Conservation (phyloP, 2,329 filamentous ascomycete species). For the Drechslerella dactyloides region DNA sequence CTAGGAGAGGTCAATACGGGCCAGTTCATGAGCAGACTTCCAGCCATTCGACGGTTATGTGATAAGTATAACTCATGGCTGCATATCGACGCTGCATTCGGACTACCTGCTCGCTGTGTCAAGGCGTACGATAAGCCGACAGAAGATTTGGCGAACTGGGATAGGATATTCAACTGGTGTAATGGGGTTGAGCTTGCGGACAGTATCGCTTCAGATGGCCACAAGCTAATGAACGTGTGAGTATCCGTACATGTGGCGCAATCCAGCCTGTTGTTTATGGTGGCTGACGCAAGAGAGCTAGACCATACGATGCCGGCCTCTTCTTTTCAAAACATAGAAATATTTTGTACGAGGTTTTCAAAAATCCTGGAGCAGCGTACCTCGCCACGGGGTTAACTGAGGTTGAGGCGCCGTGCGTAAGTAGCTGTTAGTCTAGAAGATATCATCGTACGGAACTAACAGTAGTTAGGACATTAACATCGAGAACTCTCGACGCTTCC, state of each 20-base stretch:
- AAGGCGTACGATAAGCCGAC: slow-evolving; percentile 54
- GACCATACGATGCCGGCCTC: slow-evolving; percentile 90
- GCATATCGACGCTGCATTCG: slow-evolving; percentile 89
- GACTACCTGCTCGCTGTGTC: slow-evolving; percentile 74
- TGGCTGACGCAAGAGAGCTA: background rate
- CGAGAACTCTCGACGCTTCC: slow-evolving; percentile 89
- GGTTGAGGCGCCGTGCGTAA: slow-evolving; percentile 41
- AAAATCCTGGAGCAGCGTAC: slow-evolving; percentile 86
- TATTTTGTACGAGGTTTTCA: slow-evolving; percentile 70
- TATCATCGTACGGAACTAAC: background rate
- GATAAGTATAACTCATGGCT: slow-evolving; percentile 78
- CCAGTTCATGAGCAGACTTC: slow-evolving; percentile 68
- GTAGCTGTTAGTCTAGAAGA: background rate
- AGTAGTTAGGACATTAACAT: slow-evolving; percentile 71
- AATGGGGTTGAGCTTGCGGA: slow-evolving; percentile 80
- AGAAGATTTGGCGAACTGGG: slow-evolving; percentile 33
- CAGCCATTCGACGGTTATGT: slow-evolving; percentile 70
- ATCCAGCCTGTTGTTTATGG: background rate
- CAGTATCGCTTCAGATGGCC: slow-evolving; percentile 83
- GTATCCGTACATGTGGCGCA: background rate
- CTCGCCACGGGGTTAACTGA: slow-evolving; percentile 59
- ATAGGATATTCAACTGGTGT: slow-evolving; percentile 60
- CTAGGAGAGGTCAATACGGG: slow-evolving; percentile 92
- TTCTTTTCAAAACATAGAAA: slow-evolving; percentile 75
- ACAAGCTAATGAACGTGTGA: slow-evolving; percentile 88